phyloP scores from a whole-genome alignment of 371 early-diverging fungal species.

The Cokeromyces recurvatus region DNA sequence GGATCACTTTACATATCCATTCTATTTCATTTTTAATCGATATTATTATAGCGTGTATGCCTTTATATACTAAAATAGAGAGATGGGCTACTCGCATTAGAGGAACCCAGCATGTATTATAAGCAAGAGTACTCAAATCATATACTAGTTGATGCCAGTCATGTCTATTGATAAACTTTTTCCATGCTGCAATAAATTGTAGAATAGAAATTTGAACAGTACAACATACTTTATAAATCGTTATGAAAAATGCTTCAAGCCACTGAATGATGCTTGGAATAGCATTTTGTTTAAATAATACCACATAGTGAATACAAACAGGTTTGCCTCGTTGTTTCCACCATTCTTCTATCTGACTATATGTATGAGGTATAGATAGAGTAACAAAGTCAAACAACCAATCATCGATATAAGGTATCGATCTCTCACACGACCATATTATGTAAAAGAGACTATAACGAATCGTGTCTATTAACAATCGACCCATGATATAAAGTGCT shows the following conservation, averaged over 20 bases:
- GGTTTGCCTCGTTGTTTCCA: slow-evolving; percentile 20
- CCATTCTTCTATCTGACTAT: slow-evolving; percentile 15
- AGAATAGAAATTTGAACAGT: neutral
- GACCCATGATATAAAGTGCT: slow-evolving; percentile 20
- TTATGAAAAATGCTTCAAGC: neutral
- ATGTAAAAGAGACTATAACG: slow-evolving; percentile 14
- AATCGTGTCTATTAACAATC: slow-evolving; percentile 14
- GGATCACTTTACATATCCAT: slow-evolving; percentile 10
- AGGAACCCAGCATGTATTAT: slow-evolving; percentile 15
- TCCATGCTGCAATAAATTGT: slow-evolving; percentile 11
- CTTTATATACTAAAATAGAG: slow-evolving; percentile 13
- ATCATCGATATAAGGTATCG: slow-evolving; percentile 28
- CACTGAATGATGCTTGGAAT: slow-evolving; percentile 1
- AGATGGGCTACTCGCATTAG: slow-evolving; percentile 7
- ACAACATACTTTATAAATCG: slow-evolving; percentile 2
- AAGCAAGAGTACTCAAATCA: slow-evolving; percentile 15
- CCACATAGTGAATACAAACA: neutral
- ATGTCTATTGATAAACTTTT: slow-evolving; percentile 15
- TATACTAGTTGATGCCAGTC: slow-evolving; percentile 25
- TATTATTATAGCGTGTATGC: neutral
- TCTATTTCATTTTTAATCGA: slow-evolving; percentile 15
- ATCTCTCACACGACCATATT: slow-evolving; percentile 23
- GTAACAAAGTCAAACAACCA: slow-evolving; percentile 36
- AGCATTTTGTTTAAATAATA: neutral
- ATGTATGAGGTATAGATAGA: slow-evolving; percentile 16